These are phyloP conservation scores for Dactylellina drechsleri DNA, from an alignment of 2,329 filamentous ascomycete genomes.

Conservation along the genomic window DNA sequence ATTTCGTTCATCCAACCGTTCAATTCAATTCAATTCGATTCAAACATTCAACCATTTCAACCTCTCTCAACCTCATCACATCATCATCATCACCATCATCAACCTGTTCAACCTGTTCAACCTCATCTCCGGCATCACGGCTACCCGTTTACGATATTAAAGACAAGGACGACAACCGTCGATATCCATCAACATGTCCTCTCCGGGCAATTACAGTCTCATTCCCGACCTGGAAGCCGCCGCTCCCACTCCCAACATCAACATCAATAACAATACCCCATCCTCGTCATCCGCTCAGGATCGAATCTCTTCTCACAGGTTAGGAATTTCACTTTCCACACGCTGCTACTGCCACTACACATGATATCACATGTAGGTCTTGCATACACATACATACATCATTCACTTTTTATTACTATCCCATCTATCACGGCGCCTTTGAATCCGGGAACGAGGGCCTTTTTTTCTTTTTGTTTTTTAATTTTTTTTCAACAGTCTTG, in stretches of 20 bases:
- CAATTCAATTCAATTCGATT: too few species aligned
- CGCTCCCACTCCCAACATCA: constrained; percentile 2
- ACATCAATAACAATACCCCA: background rate
- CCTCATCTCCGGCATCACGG: constrained; percentile 1
- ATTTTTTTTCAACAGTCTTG: constrained; percentile 9
- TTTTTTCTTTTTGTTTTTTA: constrained; percentile 9
- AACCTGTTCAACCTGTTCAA: background rate
- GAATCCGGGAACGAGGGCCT: too few species aligned
- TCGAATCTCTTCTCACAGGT: constrained; percentile 41
- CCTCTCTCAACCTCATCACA: background rate
- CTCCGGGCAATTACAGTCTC: constrained; percentile 17
- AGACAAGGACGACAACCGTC: too few species aligned
- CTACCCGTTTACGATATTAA: background rate
- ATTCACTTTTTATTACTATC: constrained; percentile 22
- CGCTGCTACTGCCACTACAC: background rate
- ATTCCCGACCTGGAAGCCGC: constrained; percentile 48
- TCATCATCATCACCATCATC: constrained; percentile 7
- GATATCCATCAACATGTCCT: constrained; percentile 14
- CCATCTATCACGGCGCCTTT: background rate
- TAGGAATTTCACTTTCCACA: constrained; percentile 53
- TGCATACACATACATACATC: constrained; percentile 24
- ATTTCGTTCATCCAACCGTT: constrained; percentile 15
- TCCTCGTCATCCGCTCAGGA: constrained; percentile 25
- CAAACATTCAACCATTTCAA: too few species aligned
- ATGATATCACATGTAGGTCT: constrained; percentile 46